Conservation (phyloP, 1,284 basidiomycete genomes). For the Pulchroboletus neoregius region DNA sequence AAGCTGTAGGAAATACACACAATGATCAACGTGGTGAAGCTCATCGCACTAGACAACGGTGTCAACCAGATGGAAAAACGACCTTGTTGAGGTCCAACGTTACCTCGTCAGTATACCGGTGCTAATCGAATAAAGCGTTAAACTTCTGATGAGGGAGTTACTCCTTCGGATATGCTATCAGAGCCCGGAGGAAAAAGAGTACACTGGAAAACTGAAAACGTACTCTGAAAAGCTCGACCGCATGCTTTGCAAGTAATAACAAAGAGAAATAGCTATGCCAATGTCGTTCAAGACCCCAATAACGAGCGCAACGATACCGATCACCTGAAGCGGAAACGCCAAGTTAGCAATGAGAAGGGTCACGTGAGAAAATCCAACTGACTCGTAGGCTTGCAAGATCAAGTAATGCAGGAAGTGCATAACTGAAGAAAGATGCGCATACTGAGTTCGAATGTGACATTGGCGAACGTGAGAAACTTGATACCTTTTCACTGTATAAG, state of each 20-base stretch:
- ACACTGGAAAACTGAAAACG: background rate
- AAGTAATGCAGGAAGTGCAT: slow-evolving; percentile 9
- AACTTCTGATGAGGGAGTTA: slow-evolving; percentile 54
- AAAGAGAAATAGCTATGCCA: slow-evolving; percentile 45
- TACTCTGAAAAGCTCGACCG: slow-evolving; percentile 39
- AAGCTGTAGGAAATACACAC: slow-evolving; percentile 36
- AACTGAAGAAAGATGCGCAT: slow-evolving; percentile 12
- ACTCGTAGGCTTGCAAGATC: slow-evolving; percentile 21
- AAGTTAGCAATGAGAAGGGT: background rate
- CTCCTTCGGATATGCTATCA: slow-evolving; percentile 37
- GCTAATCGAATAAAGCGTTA: slow-evolving; percentile 49
- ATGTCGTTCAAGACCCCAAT: slow-evolving; percentile 47
- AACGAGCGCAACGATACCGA: slow-evolving; percentile 43
- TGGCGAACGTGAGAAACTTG: slow-evolving; percentile 11
- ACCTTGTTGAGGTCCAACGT: slow-evolving; percentile 1
- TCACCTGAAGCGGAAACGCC: slow-evolving; percentile 25
- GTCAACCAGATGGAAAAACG: slow-evolving; percentile 4
- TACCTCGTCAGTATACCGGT: slow-evolving; percentile 59
- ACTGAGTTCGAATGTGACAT: slow-evolving; percentile 21
- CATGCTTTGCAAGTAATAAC: slow-evolving; percentile 49
- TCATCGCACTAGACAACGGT: slow-evolving; percentile 45
- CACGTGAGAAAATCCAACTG: background rate
- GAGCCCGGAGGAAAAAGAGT: background rate
- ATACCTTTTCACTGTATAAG: slow-evolving; percentile 48
- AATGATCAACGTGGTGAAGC: slow-evolving; percentile 52